phyloP scores from a whole-genome alignment of 352 stramenopile genomes.

The Phytopythium helicoides region DNA sequence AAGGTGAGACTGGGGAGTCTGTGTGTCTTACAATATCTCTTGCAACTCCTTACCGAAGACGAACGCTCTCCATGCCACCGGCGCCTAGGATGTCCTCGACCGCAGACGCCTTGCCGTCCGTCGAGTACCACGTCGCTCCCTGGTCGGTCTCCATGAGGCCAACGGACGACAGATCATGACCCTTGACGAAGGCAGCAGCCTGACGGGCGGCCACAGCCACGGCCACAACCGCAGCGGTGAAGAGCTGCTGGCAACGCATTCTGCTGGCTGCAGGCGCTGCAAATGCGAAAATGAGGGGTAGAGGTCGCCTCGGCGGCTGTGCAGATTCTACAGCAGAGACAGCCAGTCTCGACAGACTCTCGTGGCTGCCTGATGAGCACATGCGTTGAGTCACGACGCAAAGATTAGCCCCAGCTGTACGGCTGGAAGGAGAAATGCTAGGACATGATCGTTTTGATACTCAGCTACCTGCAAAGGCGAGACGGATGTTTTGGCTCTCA shows the following conservation, averaged over 20 bases:
- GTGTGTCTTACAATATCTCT: not conserved
- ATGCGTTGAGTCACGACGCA: too few species aligned
- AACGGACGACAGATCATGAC: conserved; percentile 26
- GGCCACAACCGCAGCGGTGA: not conserved
- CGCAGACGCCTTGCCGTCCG: conserved; percentile 10
- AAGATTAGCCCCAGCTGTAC: too few species aligned
- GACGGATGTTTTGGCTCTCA: too few species aligned
- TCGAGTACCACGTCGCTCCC: conserved; percentile 19
- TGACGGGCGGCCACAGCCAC: not conserved
- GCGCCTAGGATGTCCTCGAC: conserved; percentile 29
- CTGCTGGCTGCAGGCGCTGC: not conserved
- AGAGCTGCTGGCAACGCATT: conserved; percentile 2
- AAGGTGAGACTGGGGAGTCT: not conserved
- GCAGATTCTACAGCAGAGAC: too few species aligned
- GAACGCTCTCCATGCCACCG: conserved; percentile 29
- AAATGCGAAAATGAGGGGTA: not conserved
- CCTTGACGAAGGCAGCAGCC: conserved; percentile 18
- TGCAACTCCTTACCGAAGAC: conserved; percentile 17
- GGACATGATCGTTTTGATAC: too few species aligned
- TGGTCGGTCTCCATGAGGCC: conserved; percentile 23
- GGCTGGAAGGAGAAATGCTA: too few species aligned
- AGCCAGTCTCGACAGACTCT: too few species aligned
- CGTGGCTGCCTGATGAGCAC: too few species aligned
- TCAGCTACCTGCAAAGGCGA: too few species aligned
- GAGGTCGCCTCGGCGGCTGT: too few species aligned